Percentiles rank a stretch among this genome's conserved stretches.
Evolutionary conservation across 345 rosid species (phyloP).

Genomic region (Raphanus raphanistrum): DNA sequence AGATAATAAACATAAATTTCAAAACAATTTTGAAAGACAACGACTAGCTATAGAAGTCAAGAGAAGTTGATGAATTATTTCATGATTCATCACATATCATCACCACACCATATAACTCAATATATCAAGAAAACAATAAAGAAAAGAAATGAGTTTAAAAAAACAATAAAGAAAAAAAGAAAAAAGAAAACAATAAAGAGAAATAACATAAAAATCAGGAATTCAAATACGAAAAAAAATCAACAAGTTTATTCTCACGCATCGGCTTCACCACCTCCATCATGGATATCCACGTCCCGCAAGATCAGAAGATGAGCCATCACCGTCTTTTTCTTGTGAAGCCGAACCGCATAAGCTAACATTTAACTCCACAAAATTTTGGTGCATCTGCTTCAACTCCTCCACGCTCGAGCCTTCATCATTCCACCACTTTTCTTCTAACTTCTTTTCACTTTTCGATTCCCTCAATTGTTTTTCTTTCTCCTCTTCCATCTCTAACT

Average conservation of each 20-base stretch:
- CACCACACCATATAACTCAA: not conserved
- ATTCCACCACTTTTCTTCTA: not conserved
- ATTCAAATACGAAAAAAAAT: not conserved
- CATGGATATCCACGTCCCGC: not conserved
- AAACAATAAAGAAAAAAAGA: not conserved
- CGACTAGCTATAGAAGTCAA: not conserved
- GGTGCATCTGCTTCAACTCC: not conserved
- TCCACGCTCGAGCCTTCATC: not conserved
- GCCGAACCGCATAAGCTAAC: not conserved
- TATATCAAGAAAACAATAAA: not conserved
- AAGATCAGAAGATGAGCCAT: not conserved
- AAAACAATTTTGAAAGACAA: not conserved
- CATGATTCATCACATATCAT: not conserved
- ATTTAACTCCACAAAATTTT: not conserved
- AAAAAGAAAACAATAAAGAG: not conserved
- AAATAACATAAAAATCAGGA: not conserved
- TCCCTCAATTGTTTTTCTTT: conserved; percentile 2
- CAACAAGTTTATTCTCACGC: not conserved
- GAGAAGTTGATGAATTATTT: not conserved
- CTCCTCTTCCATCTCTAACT: conserved; percentile 26
- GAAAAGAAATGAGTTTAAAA: not conserved
- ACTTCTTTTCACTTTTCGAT: not conserved
- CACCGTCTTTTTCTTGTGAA: not conserved
- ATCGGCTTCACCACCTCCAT: not conserved
- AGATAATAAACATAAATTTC: not conserved